Conservation (phyloP, 306 rosid species). For the Castanea sativa region DNA sequence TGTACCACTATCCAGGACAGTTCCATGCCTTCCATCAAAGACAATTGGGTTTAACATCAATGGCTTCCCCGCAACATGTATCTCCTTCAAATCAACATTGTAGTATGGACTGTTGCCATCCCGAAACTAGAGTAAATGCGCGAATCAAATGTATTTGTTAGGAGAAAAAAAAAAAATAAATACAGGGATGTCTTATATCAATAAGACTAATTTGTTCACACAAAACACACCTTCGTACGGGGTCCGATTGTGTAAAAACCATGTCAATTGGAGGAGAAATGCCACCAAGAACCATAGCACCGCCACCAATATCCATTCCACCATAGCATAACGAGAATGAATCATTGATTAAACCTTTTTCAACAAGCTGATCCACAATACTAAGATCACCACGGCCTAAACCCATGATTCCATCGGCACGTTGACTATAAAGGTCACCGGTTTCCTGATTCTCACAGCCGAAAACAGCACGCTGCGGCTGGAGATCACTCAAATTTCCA, state of each 20-base stretch:
- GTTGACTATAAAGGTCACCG: constrained; percentile 87
- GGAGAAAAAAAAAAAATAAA: constrained; percentile 48
- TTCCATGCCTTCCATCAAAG: constrained; percentile 81
- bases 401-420: constrained; percentile 97
- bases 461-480: constrained; percentile 76
- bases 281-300: constrained; percentile 95
- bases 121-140: constrained; percentile 99
- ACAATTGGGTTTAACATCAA: constrained; percentile 58
- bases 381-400: constrained; percentile 89
- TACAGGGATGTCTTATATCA: constrained; percentile 23
- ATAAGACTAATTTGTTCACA: constrained; percentile 17
- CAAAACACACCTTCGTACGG: constrained; percentile 73
- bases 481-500: constrained; percentile 71
- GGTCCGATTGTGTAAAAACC: constrained; percentile 71
- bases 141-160: constrained; percentile 66
- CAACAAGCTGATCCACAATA: constrained; percentile 87
- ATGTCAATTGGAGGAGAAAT: constrained; percentile 74
- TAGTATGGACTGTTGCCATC: constrained; percentile 99
- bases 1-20: constrained; percentile 94
- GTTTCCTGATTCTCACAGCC: constrained; percentile 93
- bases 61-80: constrained; percentile 82
- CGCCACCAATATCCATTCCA: constrained; percentile 97
- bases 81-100: constrained; percentile 91
- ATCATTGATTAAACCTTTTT: constrained; percentile 65
- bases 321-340: constrained; percentile 97